Evolutionary conservation across 2,329 filamentous ascomycete genomes (phyloP), one percentile per base, ranked within the genome.

Genomic region (Catunica adiposa): DNA sequence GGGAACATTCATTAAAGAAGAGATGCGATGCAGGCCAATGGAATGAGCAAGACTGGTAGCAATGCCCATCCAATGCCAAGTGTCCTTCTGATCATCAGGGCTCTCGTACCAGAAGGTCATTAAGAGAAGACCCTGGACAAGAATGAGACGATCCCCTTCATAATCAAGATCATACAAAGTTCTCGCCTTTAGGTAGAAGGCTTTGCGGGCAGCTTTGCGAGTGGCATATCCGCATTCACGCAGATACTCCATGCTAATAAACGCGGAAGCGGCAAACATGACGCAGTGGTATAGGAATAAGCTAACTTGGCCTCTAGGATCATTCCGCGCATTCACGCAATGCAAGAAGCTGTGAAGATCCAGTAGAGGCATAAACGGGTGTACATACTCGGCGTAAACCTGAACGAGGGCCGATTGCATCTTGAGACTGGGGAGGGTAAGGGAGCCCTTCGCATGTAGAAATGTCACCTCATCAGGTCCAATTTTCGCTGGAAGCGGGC

Each of bases 31-130:
- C 17, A 96, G 75, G 4, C 90, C 89, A 61, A 96, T 95, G 11
- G 89, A 95, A 67, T 95, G 88, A 54, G 89, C 89, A 50, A 96
- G 73, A 11, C 89, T 95, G 58, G 94, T 86, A 44, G 89, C 90
- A 38, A 96, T 87, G 17, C 90, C 90, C 86, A 96, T 94, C 90
- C 89, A 96, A 66, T 96, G 89, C 86, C 90, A 96, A 48, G 89
- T 96, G 66, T 96, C 90, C 68, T 96, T 96, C 66, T 95, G 88
- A 66, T 96, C 90, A 68, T 96, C 89, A 0, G 89, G 89, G 11
- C 88, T 94, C 69, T 96, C 89, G 67, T 96, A 96, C 85, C 90
- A 97, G 67, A 94, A 95, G 2, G 89, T 95, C 85, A 96, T 89
- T 58, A 96, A 76, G 23, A 96, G 74, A 22, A 96, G 74, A 3